Conservation (phyloP, 2,329 filamentous ascomycete species). For the Fusarium citri region DNA sequence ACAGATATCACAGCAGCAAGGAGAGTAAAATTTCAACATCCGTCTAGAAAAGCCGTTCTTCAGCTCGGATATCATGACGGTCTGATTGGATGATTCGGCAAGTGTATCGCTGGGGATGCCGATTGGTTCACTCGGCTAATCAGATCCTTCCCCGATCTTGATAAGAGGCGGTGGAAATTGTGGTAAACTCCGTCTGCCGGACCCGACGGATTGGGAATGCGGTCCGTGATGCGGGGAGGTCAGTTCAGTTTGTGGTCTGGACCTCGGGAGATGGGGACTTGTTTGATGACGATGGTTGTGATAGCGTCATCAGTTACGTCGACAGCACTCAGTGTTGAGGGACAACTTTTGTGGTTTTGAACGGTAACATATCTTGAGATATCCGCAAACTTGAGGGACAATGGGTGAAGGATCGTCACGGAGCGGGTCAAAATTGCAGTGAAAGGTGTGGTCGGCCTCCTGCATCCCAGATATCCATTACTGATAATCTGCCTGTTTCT, state of each 20-base stretch:
- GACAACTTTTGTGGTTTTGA: fast-evolving
- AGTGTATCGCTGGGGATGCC: constrained; percentile 2
- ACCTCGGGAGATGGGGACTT: background rate
- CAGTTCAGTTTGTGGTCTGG: no score
- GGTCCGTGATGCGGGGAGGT: background rate
- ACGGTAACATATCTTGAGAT: fast-evolving
- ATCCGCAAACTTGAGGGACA: no score
- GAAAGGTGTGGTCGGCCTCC: constrained; percentile 76
- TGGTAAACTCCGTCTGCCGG: background rate
- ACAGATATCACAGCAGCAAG: background rate
- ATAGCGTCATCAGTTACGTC: background rate
- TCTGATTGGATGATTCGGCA: constrained; percentile 38
- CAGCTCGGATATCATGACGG: background rate
- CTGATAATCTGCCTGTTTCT: constrained; percentile 83
- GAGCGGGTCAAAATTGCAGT: background rate
- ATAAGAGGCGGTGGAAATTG: no score
- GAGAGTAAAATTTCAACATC: background rate
- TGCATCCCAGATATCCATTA: constrained; percentile 88
- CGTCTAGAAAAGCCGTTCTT: constrained; percentile 12
- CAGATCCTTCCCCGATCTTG: background rate
- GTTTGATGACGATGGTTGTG: background rate
- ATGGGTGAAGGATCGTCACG: no score
- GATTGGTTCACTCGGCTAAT: constrained; percentile 35
- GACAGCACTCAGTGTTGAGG: fast-evolving
- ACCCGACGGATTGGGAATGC: background rate